Conservation (phyloP, 225 moss, liverwort and hornwort genomes). For the Anthoceros angustus region DNA sequence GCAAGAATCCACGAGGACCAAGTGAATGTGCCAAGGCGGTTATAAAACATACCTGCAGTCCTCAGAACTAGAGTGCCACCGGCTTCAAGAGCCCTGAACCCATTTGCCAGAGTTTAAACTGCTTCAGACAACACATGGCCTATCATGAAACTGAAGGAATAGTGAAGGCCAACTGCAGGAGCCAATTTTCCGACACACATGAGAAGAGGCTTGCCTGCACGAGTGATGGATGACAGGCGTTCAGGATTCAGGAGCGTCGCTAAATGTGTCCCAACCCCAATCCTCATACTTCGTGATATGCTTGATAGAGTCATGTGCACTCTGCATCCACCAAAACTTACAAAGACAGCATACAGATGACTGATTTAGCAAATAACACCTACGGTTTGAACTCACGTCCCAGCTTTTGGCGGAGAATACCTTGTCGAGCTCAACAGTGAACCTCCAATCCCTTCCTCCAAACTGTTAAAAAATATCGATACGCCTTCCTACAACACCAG, state of each 20-base stretch:
- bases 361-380: background rate
- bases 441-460: slow-evolving; percentile 19
- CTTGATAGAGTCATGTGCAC: slow-evolving; percentile 95
- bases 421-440: slow-evolving; percentile 47
- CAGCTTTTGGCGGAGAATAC: slow-evolving; percentile 16
- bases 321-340: slow-evolving; percentile 97
- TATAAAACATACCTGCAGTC: slow-evolving; percentile 63
- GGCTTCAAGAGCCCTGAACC: slow-evolving; percentile 53
- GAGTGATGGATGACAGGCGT: slow-evolving; percentile 58
- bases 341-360: slow-evolving; percentile 3
- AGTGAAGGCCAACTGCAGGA: background rate
- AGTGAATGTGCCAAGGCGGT: background rate
- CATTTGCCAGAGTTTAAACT: slow-evolving; percentile 84
- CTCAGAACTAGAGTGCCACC: slow-evolving; percentile 79
- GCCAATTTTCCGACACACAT: background rate
- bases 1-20: background rate
- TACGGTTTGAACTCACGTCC: background rate
- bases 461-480: slow-evolving; percentile 37
- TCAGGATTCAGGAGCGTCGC: slow-evolving; percentile 64
- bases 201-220: slow-evolving; percentile 35
- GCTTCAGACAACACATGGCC: slow-evolving; percentile 9
- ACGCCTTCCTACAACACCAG: slow-evolving; percentile 89
- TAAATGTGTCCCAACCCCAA: slow-evolving; percentile 99
- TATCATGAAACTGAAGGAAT: background rate
- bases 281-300: slow-evolving; percentile 77